phyloP scores from a whole-genome alignment of 2,329 filamentous ascomycete genomes.

The Botrytis tulipae region DNA sequence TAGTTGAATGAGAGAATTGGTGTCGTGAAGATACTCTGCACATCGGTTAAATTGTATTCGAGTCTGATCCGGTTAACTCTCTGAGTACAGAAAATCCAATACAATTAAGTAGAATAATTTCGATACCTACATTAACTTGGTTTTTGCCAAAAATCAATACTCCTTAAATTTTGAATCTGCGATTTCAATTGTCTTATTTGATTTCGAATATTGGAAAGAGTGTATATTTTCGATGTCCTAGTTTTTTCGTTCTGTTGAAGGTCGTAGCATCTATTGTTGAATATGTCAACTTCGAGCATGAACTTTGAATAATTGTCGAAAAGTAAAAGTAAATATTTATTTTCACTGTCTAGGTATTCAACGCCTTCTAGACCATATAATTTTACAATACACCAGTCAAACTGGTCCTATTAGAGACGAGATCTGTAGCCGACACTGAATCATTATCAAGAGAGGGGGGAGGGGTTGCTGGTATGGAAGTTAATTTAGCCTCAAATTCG shows the following conservation, averaged over 20 bases:
- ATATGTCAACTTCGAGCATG: neutral
- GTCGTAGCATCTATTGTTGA: neutral
- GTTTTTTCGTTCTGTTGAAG: too few species aligned
- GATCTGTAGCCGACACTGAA: neutral
- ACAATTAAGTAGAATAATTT: neutral
- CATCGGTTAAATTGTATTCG: too few species aligned
- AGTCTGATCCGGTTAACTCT: neutral
- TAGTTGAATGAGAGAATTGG: neutral
- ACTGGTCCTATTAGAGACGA: neutral
- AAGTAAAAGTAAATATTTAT: neutral
- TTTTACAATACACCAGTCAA: neutral
- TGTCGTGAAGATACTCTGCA: too few species aligned
- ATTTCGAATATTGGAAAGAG: too few species aligned
- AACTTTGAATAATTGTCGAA: neutral
- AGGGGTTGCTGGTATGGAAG: neutral
- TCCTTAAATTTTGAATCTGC: too few species aligned
- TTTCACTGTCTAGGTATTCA: neutral
- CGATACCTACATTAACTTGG: too few species aligned
- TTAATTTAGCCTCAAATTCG: neutral
- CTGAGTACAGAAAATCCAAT: neutral
- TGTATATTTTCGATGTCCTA: neutral
- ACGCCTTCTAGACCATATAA: too few species aligned
- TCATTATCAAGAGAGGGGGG: neutral
- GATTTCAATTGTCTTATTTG: too few species aligned
- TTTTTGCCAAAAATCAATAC: too few species aligned